Conservation (phyloP, 2,329 filamentous ascomycete genomes). For the Aurifilum marmelostoma region DNA sequence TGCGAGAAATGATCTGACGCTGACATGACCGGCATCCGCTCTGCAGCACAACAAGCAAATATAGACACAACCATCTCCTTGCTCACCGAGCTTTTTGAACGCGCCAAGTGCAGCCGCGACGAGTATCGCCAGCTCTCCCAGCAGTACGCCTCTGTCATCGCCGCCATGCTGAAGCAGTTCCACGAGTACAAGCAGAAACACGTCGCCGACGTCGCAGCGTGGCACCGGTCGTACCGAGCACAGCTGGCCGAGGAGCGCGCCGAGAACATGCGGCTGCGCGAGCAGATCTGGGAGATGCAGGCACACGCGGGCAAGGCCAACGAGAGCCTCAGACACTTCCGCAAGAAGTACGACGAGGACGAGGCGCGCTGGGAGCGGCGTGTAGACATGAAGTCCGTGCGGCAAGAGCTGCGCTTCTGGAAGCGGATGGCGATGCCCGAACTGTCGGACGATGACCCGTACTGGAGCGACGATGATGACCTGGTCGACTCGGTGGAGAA, state of each 20-base stretch:
- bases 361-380: constrained; percentile 56
- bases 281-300: constrained; percentile 71
- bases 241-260: constrained; percentile 68
- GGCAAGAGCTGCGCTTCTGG: constrained; percentile 67
- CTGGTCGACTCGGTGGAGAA: constrained; percentile 65
- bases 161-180: constrained; percentile 63
- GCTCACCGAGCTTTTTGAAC: constrained; percentile 64
- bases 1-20: constrained; percentile 4
- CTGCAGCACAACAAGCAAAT: constrained; percentile 59
- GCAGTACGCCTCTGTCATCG: constrained; percentile 61
- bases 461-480: constrained; percentile 68
- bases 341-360: constrained; percentile 60
- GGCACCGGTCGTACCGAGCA: constrained; percentile 68
- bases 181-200: constrained; percentile 69
- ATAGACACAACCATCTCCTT: constrained; percentile 64
- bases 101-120: constrained; percentile 62
- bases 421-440: constrained; percentile 68
- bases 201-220: constrained; percentile 62
- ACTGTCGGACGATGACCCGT: constrained; percentile 61
- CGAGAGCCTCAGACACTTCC: constrained; percentile 59
- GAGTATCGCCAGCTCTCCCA: constrained; percentile 62
- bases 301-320: constrained; percentile 62
- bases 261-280: constrained; percentile 64
- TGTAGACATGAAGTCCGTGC: constrained; percentile 54
- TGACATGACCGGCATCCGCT: neutral